A percentile compares a stretch with the other conserved stretches of the same genome.
These are phyloP conservation scores for Fonsecaea pugnacius DNA, from an alignment of 2,329 filamentous ascomycete genomes.

Conservation along the genomic window DNA sequence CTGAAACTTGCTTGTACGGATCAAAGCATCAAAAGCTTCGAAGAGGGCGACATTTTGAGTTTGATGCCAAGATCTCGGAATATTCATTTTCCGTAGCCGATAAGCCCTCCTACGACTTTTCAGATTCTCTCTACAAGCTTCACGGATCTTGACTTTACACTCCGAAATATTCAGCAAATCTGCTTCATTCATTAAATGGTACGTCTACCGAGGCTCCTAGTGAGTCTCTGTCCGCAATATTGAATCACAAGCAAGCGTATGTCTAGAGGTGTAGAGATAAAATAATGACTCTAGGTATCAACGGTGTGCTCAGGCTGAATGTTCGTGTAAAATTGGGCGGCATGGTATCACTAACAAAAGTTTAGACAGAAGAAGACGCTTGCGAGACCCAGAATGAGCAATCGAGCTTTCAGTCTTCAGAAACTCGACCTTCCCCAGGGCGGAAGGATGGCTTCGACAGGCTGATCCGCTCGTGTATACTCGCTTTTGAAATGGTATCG, in stretches of 20 bases:
- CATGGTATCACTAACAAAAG: background rate
- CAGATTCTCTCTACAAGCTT: background rate
- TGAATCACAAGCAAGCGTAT: background rate
- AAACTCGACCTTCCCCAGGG: conserved; percentile 3
- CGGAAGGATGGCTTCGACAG: background rate
- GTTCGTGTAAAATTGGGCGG: background rate
- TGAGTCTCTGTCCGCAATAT: too few relatives aligned
- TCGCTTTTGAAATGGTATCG: background rate
- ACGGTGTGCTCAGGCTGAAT: background rate
- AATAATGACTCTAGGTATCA: background rate
- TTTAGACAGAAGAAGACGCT: background rate
- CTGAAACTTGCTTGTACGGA: background rate
- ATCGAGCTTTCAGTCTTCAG: background rate
- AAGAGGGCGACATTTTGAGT: background rate
- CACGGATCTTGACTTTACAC: background rate
- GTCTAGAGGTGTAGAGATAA: background rate
- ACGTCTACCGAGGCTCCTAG: too few relatives aligned
- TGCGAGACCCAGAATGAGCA: background rate
- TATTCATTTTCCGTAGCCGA: background rate
- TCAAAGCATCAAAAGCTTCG: background rate
- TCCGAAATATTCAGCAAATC: background rate
- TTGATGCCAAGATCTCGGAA: background rate
- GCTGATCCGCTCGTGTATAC: background rate
- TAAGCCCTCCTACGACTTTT: background rate
- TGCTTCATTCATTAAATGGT: too few relatives aligned